Conservation (phyloP, 2,329 filamentous ascomycete genomes). For the Pseudogymnoascus pannorum region DNA sequence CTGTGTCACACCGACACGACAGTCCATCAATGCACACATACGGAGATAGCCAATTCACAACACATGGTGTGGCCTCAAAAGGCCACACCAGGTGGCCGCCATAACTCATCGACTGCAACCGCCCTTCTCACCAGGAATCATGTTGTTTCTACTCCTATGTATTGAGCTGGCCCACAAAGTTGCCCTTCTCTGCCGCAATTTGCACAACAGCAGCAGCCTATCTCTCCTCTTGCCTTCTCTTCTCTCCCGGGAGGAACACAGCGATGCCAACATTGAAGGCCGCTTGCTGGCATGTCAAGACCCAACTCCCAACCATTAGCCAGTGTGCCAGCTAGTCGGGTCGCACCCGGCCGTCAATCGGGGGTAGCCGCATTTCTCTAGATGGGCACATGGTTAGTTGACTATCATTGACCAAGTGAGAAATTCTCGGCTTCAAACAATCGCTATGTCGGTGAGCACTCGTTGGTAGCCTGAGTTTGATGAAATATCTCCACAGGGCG, state of each 20-base stretch:
- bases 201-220: background rate
- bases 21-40: too few species aligned
- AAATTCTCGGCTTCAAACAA: too few species aligned
- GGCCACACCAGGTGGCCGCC: too few species aligned
- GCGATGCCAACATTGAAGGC: too few species aligned
- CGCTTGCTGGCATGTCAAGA: too few species aligned
- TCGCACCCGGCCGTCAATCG: background rate
- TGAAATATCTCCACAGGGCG: background rate
- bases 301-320: background rate
- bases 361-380: background rate
- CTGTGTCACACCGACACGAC: too few species aligned
- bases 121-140: background rate
- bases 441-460: background rate
- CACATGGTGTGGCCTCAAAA: background rate
- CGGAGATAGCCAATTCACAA: too few species aligned
- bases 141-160: too few species aligned
- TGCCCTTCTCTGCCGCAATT: background rate
- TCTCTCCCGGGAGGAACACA: too few species aligned
- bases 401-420: too few species aligned
- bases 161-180: too few species aligned
- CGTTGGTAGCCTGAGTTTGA: background rate
- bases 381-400: background rate
- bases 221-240: too few species aligned
- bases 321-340: background rate
- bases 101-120: background rate